A percentile compares a stretch with the other conserved stretches of the same genome.
phyloP scores from a whole-genome alignment of 495 filamentous ascomycete genomes.

The Xylaria acuta region DNA sequence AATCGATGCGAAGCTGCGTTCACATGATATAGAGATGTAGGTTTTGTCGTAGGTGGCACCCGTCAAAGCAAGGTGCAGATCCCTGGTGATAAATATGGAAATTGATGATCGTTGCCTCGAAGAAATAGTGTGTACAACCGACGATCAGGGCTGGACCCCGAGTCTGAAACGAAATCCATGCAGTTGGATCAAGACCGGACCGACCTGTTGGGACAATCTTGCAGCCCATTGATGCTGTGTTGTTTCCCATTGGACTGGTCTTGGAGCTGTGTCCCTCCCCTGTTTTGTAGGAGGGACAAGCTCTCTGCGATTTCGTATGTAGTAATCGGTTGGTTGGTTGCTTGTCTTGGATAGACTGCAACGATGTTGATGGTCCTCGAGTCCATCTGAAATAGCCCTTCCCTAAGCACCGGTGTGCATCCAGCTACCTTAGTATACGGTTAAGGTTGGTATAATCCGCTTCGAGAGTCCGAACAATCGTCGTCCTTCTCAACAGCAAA shows the following conservation, averaged over 20 bases:
- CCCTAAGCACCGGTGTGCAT: background rate
- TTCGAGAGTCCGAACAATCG: background rate
- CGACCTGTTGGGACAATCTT: background rate
- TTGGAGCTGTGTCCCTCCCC: background rate
- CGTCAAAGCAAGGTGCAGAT: slow-evolving; percentile 6
- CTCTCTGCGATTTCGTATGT: background rate
- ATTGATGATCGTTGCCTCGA: slow-evolving; percentile 20
- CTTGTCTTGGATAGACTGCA: background rate
- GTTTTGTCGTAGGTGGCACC: background rate
- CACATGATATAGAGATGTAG: background rate
- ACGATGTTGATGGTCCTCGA: background rate
- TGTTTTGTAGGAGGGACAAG: background rate
- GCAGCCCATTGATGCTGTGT: background rate
- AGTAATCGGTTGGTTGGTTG: background rate
- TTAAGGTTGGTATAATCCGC: background rate
- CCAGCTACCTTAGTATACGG: background rate
- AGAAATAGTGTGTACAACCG: slow-evolving; percentile 9
- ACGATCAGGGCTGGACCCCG: slow-evolving; percentile 10
- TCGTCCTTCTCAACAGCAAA: background rate
- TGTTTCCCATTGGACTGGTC: background rate
- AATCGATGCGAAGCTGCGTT: background rate
- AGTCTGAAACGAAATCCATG: background rate
- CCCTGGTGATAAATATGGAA: slow-evolving; percentile 18
- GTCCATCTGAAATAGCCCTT: background rate
- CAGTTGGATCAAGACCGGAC: background rate